Evolutionary conservation across 495 filamentous ascomycete species (phyloP).

Genomic region (Tirmania nivea): DNA sequence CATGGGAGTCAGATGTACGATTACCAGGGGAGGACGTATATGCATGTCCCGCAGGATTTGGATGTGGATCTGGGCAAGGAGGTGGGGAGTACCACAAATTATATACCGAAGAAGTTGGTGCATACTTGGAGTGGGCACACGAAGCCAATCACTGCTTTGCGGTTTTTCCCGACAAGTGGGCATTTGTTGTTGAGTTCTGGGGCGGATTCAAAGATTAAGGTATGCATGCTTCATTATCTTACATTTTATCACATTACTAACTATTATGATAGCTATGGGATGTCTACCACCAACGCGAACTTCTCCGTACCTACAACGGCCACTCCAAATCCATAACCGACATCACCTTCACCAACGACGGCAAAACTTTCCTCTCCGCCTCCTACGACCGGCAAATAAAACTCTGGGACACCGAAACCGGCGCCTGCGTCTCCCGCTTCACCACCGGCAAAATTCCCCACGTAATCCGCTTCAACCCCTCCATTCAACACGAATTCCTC

Average conservation of each 20-base stretch:
- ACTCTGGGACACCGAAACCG: slow-evolving; percentile 95
- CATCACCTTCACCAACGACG: slow-evolving; percentile 60
- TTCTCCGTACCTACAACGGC: slow-evolving; percentile 72
- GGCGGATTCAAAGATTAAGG: slow-evolving; percentile 70
- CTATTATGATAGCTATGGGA: slow-evolving; percentile 40
- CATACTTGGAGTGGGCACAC: slow-evolving; percentile 67
- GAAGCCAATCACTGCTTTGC: slow-evolving; percentile 65
- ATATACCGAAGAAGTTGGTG: slow-evolving; percentile 75
- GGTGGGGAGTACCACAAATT: slow-evolving; percentile 57
- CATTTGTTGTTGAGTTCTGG: slow-evolving; percentile 71
- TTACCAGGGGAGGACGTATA: slow-evolving; percentile 78
- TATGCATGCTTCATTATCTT: slow-evolving; percentile 1
- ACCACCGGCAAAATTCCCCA: slow-evolving; percentile 86
- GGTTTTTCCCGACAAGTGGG: slow-evolving; percentile 68
- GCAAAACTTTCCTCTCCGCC: slow-evolving; percentile 75
- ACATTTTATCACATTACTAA: no score
- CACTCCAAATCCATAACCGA: slow-evolving; percentile 82
- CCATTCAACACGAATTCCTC: slow-evolving; percentile 72
- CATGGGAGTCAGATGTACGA: slow-evolving; percentile 65
- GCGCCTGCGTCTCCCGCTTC: slow-evolving; percentile 64
- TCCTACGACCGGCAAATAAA: slow-evolving; percentile 89
- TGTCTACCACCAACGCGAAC: slow-evolving; percentile 62
- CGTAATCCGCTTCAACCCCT: slow-evolving; percentile 60
- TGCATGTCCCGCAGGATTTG: slow-evolving; percentile 92
- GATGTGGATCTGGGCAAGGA: slow-evolving; percentile 76